A percentile compares a stretch with the other conserved stretches of the same genome.
Evolutionary conservation across 257 asterid genomes (phyloP).

Genomic region (Gentiana straminea): DNA sequence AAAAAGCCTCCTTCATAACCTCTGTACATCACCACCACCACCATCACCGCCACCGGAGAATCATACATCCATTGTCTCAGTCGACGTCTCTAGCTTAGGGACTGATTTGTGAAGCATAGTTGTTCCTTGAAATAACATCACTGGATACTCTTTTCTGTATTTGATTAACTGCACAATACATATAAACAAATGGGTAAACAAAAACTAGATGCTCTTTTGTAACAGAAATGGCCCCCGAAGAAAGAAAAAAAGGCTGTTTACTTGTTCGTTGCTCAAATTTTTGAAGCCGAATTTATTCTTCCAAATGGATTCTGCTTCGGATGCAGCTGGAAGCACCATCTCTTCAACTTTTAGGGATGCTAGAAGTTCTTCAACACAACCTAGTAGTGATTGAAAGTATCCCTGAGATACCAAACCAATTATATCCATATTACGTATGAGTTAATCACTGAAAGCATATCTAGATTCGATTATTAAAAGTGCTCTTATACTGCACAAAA

Average conservation of each 20-base stretch:
- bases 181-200: neutral
- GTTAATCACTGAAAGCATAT: too few relatives aligned
- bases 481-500: neutral
- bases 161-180: constrained; percentile 35
- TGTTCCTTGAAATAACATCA: constrained; percentile 72
- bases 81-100: constrained; percentile 14
- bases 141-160: constrained; percentile 37
- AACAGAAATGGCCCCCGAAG: neutral
- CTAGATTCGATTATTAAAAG: too few relatives aligned
- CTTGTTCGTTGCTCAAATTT: constrained; percentile 28
- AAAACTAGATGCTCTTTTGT: neutral
- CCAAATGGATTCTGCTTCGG: constrained; percentile 50
- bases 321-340: constrained; percentile 52
- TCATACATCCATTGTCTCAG: constrained; percentile 7
- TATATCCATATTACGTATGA: too few relatives aligned
- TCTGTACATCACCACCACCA: too few relatives aligned
- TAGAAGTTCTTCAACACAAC: constrained; percentile 29
- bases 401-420: constrained; percentile 34
- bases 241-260: constrained; percentile 6
- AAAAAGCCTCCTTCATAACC: too few relatives aligned
- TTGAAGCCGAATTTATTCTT: constrained; percentile 33
- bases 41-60: neutral
- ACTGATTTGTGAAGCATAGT: constrained; percentile 49
- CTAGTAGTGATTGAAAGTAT: constrained; percentile 53
- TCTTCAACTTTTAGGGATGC: constrained; percentile 26